phyloP scores from a whole-genome alignment of 2,329 filamentous ascomycete species.

The Xylariaceae sp. region DNA sequence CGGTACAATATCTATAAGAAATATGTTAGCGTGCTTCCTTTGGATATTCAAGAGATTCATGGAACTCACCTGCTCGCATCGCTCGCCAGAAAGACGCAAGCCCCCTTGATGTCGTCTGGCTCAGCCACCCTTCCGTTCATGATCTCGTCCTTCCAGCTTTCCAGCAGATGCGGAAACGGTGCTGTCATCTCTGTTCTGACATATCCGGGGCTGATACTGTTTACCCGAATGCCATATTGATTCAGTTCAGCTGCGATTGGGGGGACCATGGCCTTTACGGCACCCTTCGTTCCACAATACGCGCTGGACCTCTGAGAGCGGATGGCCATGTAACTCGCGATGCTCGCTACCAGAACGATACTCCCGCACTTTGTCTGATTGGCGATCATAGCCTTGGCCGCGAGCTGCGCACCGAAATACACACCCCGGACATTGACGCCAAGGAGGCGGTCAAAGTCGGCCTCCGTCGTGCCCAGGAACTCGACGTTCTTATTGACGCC shows the following conservation, averaged over 20 bases:
- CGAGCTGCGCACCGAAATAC: conserved; percentile 43
- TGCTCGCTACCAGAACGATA: conserved; percentile 50
- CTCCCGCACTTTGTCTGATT: conserved; percentile 40
- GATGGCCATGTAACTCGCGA: conserved; percentile 47
- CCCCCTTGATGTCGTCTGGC: conserved; percentile 46
- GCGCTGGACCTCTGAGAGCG: conserved; percentile 42
- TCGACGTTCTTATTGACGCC: conserved; percentile 40
- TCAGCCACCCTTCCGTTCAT: conserved; percentile 43
- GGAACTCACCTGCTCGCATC: conserved; percentile 39
- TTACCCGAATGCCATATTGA: conserved; percentile 35
- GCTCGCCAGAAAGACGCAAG: conserved; percentile 43
- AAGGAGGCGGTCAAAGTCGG: conserved; percentile 36
- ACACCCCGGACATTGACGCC: conserved; percentile 40
- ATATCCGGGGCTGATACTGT: conserved; percentile 37
- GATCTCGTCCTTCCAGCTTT: conserved; percentile 44
- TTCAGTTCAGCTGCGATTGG: conserved; percentile 41
- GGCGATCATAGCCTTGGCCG: conserved; percentile 45
- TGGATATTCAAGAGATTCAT: no score
- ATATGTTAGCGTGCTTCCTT: no score
- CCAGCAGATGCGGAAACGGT: conserved; percentile 40
- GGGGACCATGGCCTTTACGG: conserved; percentile 41
- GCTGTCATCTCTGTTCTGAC: conserved; percentile 32
- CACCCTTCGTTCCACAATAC: conserved; percentile 44
- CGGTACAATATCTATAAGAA: no score
- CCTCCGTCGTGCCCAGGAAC: conserved; percentile 40